phyloP scores from a whole-genome alignment of 495 filamentous ascomycete species.

The Penicillium parvum region DNA sequence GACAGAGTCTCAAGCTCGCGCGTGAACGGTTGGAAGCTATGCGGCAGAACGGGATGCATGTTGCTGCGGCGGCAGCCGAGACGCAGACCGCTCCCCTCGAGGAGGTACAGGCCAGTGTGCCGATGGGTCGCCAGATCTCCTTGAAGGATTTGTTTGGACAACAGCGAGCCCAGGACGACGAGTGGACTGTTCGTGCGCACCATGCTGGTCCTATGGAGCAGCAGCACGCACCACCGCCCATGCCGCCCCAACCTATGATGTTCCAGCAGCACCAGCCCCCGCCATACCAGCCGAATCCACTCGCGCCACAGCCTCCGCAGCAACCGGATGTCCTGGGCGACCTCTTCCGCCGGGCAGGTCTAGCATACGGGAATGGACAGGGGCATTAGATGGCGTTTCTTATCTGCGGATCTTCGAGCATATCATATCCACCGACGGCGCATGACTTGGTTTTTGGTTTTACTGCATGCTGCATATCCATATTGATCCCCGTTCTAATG shows the following conservation, averaged over 20 bases:
- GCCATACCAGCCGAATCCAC: conserved; percentile 8
- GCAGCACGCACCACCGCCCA: conserved; percentile 4
- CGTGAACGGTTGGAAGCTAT: conserved; percentile 39
- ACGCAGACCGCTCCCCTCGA: conserved; percentile 27
- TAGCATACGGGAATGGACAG: conserved; percentile 27
- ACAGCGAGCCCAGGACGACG: conserved; percentile 49
- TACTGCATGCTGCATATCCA: conserved; percentile 6
- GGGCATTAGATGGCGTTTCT: conserved; percentile 5
- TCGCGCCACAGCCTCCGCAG: conserved; percentile 13
- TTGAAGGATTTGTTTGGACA: conserved; percentile 54
- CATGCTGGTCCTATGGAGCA: conserved; percentile 23
- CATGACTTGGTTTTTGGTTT: conserved; percentile 10
- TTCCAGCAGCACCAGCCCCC: conserved; percentile 1
- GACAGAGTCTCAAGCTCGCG: conserved; percentile 40
- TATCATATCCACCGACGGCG: conserved; percentile 11
- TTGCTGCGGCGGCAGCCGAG: conserved; percentile 30
- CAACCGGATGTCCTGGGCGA: conserved; percentile 38
- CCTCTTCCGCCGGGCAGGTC: conserved; percentile 40
- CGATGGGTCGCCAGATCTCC: conserved; percentile 52
- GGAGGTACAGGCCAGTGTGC: conserved; percentile 33
- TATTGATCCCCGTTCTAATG: conserved; percentile 1
- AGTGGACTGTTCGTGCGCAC: conserved; percentile 46
- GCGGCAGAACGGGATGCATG: conserved; percentile 36
- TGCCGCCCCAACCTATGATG: conserved; percentile 8
- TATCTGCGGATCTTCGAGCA: background rate